A percentile compares a stretch with the other conserved stretches of the same genome.
Evolutionary conservation across 371 early-diverging fungal species (phyloP).

Genomic region (Zychaea mexicana): DNA sequence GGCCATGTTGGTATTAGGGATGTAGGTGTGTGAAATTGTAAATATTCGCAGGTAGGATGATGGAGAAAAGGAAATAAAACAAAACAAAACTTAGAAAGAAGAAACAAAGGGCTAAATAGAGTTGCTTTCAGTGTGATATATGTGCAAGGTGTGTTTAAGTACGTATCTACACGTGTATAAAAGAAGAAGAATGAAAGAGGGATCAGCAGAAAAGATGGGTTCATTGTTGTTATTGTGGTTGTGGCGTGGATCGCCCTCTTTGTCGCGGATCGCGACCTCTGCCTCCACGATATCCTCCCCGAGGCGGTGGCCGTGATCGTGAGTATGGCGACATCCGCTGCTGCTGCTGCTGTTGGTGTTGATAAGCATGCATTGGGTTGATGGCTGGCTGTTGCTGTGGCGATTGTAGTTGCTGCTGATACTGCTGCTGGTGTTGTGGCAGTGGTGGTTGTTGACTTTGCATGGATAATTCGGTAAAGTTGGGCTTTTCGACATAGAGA

Average conservation of each 20-base stretch:
- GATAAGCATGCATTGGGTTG: background rate
- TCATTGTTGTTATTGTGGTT: background rate
- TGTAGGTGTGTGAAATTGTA: no score
- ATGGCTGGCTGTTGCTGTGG: background rate
- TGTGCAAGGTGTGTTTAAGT: no score
- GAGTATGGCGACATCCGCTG: background rate
- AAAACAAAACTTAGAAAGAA: no score
- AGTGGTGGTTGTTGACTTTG: background rate
- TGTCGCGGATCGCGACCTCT: slow-evolving; percentile 5
- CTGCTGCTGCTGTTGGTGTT: slow-evolving; percentile 6
- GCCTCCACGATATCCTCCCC: slow-evolving; percentile 3
- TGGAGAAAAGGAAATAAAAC: background rate
- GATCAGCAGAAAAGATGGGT: background rate
- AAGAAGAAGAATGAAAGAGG: background rate
- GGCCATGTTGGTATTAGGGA: background rate
- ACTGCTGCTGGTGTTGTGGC: slow-evolving; percentile 10
- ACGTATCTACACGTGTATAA: no score
- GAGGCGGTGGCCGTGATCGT: background rate
- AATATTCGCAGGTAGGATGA: no score
- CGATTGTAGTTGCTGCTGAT: background rate
- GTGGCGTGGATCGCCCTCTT: background rate
- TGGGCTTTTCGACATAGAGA: slow-evolving; percentile 37
- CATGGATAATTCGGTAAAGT: slow-evolving; percentile 28
- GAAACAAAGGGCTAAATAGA: no score
- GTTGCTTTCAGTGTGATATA: no score